Evolutionary conservation across 768 basidiomycete genomes (phyloP), one percentile per base, ranked within the genome.

Genomic region (Boletales sp.): DNA sequence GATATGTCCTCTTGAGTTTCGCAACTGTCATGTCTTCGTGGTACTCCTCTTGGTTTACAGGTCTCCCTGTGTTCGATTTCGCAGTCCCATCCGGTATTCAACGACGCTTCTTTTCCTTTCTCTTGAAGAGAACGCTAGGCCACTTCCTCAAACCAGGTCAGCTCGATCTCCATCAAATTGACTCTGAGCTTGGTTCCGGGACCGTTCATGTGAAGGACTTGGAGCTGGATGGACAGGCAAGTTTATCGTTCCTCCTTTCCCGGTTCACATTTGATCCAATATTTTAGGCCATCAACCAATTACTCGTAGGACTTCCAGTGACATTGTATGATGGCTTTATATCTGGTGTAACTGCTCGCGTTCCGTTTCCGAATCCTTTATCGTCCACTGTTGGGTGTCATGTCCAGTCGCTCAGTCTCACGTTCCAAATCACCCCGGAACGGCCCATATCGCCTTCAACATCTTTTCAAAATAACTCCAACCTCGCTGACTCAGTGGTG

Each of bases 161-260:
- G 60, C 80, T 96, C 50, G 90, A 96, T 70, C 75, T 81, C 45
- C 79, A 85, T 48, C 84, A 91, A 70, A 86, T 96, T 59, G 91
- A 95, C 59, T 88, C 91, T 28, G 91, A 95, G 69, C 86, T 97
- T 60, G 87, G 90, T n/a, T 87, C 86, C 37, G 94, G 94, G 15
- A 86, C 80, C 64, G 83, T 96, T 5, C 89, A 93, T 68, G 79
- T 97, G 34, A 85, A 85, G 55, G 84, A 92, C 60, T 72, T 96
- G 48, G 82, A 93, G 64, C 71, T 97, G 44, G 82, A 92, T 65
- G 76, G 77, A 44, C 74, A 83, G 66, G 94, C 87, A 61, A 84
- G 77, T 41, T 30, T 10, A 18, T 37, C 48, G n/a, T 35, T 44
- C 31, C 39, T 47, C 50, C 33, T 39, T 49, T 36, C 32, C 44